Evolutionary conservation across 1,284 basidiomycete genomes (phyloP).

Genomic region (Cystobasidium sp.): DNA sequence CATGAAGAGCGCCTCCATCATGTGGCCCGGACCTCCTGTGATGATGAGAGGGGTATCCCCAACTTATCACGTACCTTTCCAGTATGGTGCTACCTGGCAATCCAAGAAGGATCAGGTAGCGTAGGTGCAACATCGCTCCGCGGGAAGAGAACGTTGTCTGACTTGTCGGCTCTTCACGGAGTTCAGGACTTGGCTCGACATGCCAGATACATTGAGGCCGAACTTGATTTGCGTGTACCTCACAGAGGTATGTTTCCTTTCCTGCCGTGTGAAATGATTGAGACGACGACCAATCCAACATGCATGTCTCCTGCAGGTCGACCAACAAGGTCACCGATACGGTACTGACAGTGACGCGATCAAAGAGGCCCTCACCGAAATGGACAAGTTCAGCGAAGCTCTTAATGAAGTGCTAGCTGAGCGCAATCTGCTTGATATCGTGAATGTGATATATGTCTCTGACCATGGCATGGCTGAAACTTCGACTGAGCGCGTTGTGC

Average conservation of each 20-base stretch:
- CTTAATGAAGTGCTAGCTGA: conserved; percentile 67
- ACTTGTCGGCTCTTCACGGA: too few relatives aligned
- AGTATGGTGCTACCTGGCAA: conserved; percentile 68
- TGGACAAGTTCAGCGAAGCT: conserved; percentile 76
- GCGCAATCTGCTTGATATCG: conserved; percentile 78
- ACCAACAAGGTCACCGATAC: conserved; percentile 67
- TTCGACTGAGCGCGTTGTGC: conserved; percentile 72
- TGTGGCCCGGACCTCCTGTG: conserved; percentile 86
- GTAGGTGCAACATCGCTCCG: conserved; percentile 46
- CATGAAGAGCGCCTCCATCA: conserved; percentile 76
- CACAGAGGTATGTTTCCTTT: conserved; percentile 65
- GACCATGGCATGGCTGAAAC: conserved; percentile 80
- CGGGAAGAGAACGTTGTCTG: too few relatives aligned
- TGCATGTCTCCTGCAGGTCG: too few relatives aligned
- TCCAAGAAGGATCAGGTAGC: conserved; percentile 75
- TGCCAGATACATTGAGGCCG: conserved; percentile 70
- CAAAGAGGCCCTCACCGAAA: conserved; percentile 69
- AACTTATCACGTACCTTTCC: conserved; percentile 64
- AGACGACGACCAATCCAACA: too few relatives aligned
- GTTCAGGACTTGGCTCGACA: conserved; percentile 70
- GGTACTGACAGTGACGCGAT: conserved; percentile 76
- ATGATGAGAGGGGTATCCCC: conserved; percentile 69
- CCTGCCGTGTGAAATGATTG: too few relatives aligned
- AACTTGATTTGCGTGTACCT: conserved; percentile 68
- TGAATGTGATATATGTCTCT: conserved; percentile 85